Conservation (phyloP, 305 asterid species). For the Solanum hybrid region DNA sequence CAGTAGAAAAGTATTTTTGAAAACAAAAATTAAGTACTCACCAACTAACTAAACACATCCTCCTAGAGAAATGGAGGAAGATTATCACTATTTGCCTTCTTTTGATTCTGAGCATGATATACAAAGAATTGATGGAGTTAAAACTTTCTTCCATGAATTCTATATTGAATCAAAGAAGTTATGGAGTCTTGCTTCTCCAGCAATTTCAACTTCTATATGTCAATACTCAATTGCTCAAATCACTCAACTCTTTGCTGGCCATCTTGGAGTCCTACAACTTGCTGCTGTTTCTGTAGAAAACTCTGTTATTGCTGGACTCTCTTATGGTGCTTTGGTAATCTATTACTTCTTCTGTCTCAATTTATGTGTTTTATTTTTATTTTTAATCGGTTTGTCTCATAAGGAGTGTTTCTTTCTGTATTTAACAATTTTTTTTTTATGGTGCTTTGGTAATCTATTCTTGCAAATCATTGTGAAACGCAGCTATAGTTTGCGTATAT, state of each 20-base stretch:
- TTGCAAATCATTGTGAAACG: neutral
- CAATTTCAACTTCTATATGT: conserved; percentile 33
- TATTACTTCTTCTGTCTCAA: neutral
- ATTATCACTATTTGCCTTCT: neutral
- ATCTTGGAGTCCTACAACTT: conserved; percentile 37
- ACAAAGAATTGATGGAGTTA: conserved; percentile 7
- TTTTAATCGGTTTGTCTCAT: neutral
- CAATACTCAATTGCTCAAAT: conserved; percentile 35
- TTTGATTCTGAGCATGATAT: neutral
- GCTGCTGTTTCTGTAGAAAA: conserved; percentile 45
- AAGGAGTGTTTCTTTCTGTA: neutral
- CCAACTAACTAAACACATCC: neutral
- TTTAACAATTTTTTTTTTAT: too few relatives aligned
- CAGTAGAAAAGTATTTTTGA: too few relatives aligned
- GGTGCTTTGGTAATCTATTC: too few relatives aligned
- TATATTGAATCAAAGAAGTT: conserved; percentile 31
- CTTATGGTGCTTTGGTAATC: neutral
- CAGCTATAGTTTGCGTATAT: neutral
- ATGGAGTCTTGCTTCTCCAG: conserved; percentile 51
- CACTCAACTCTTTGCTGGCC: conserved; percentile 51
- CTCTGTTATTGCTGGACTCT: neutral
- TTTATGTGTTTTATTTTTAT: too few relatives aligned
- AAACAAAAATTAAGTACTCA: neutral
- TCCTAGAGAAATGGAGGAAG: neutral
- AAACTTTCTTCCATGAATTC: conserved; percentile 22